Conservation (phyloP, 495 filamentous ascomycete species). For the Chaetomium fimeti region DNA sequence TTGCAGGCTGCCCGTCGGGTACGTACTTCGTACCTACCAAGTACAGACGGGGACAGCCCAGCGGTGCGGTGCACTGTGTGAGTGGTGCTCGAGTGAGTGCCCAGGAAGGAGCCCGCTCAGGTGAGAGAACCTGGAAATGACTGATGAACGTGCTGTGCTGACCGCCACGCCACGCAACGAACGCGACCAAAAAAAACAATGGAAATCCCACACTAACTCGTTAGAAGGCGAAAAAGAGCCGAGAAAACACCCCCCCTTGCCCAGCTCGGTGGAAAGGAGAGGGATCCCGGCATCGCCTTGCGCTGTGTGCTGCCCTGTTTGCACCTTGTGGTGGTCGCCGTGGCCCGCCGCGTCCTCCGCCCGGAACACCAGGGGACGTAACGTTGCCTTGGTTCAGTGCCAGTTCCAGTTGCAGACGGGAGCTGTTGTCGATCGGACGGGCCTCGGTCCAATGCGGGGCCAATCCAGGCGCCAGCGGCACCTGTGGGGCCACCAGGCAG, state of each 20-base stretch:
- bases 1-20: too few species aligned
- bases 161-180: background rate
- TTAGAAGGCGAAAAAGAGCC: background rate
- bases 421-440: constrained; percentile 12
- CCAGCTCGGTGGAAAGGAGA: constrained; percentile 6
- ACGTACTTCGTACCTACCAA: too few species aligned
- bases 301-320: too few species aligned
- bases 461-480: background rate
- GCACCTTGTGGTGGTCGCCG: background rate
- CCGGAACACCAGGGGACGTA: constrained; percentile 22
- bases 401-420: constrained; percentile 8
- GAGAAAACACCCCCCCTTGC: constrained; percentile 1
- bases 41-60: too few species aligned
- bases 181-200: too few species aligned
- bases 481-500: background rate
- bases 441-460: constrained; percentile 1
- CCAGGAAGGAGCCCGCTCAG: too few species aligned
- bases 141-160: background rate
- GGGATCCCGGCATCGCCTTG: background rate
- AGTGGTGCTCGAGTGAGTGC: too few species aligned
- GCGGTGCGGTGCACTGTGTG: too few species aligned
- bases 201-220: background rate
- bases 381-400: constrained; percentile 29
- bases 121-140: too few species aligned
- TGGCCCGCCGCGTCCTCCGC: constrained; percentile 15